phyloP scores from a whole-genome alignment of 2,329 filamentous ascomycete genomes.

The Calycina herbarum region DNA sequence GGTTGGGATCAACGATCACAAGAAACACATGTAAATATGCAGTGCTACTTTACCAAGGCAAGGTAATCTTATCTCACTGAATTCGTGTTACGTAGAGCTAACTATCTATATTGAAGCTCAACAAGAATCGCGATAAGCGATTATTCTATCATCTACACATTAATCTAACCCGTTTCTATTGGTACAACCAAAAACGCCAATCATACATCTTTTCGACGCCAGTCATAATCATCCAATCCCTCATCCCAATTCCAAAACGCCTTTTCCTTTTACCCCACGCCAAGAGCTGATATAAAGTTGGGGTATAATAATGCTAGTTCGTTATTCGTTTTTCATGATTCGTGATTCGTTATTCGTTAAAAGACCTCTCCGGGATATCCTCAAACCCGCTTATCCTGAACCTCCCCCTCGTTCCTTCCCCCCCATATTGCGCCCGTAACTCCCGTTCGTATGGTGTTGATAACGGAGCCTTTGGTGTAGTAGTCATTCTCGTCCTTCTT shows the following conservation, averaged over 20 bases:
- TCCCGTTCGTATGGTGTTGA: constrained; percentile 46
- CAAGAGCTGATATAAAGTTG: constrained; percentile 8
- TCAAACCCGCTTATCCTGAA: constrained; percentile 30
- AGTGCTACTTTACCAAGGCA: background rate
- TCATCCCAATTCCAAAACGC: constrained; percentile 17
- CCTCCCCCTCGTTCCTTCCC: constrained; percentile 24
- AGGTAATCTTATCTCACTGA: constrained; percentile 12
- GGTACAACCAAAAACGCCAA: constrained; percentile 22
- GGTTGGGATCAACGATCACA: background rate
- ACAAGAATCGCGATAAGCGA: constrained; percentile 13
- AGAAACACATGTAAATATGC: background rate
- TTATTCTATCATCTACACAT: constrained; percentile 7
- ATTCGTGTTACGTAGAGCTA: constrained; percentile 13
- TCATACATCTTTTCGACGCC: constrained; percentile 16
- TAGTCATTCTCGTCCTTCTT: constrained; percentile 45
- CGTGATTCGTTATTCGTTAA: constrained; percentile 25
- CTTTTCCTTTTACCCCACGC: constrained; percentile 6
- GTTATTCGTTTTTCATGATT: background rate
- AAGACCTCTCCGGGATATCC: constrained; percentile 29
- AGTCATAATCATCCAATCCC: constrained; percentile 26
- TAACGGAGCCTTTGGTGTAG: constrained; percentile 45
- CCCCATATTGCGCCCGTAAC: constrained; percentile 34
- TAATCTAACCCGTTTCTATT: constrained; percentile 20
- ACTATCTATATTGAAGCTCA: constrained; percentile 1
- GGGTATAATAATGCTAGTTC: constrained; percentile 12